Evolutionary conservation across 805 yeast genomes (phyloP), one percentile per base, ranked within the genome.

Genomic region (Sugiyamaella smithiae): DNA sequence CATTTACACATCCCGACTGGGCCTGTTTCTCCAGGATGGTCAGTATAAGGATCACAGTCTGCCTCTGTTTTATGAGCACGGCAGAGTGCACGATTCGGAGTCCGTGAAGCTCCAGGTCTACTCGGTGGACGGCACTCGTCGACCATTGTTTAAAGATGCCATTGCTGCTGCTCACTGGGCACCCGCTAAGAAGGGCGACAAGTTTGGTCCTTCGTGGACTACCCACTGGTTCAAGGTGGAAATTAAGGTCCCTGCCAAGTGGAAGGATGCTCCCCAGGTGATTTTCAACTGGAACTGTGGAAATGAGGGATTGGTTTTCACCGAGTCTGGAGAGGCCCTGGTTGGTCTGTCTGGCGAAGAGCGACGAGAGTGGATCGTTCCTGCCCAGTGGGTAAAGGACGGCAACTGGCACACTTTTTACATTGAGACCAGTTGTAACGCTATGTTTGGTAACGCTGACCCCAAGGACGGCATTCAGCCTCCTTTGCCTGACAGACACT

Each of bases 181-280:
- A 3, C 62, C 65, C 1, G 64, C 73, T 3, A 49, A 59, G 22
- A 81, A 80, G 54, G 95, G 93, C 23, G 84, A 85, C 56, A 68
- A 72, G 9, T 88, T 86, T 64, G 97, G 98, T 0, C 99, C 99
- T 2, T 85, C 95, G 7, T 91, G 99, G 99, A 83, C 90, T 49
- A 85, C 98, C 1, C 93, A 88, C 55, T 91, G 99, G 99, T 88
- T 93, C 67, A 78, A 81, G 57, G 69, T 91, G 14, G 68, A 74
- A 16, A 67, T 87, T 52, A 70, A 72, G 14, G 72, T 90, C 3
- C 95, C 96, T 0, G 58, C 71, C 9, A 49, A 52, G 26, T 71
- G 78, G 74, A 55, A 67, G 7, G 57, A 68, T 9, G 71, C 73
- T 12, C 79, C 78, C 29, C 73, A 71, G 47, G 75, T 88, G 35